These are phyloP conservation scores for Cystofilobasidium macerans DNA, from an alignment of 768 basidiomycete species.

Conservation along the genomic window DNA sequence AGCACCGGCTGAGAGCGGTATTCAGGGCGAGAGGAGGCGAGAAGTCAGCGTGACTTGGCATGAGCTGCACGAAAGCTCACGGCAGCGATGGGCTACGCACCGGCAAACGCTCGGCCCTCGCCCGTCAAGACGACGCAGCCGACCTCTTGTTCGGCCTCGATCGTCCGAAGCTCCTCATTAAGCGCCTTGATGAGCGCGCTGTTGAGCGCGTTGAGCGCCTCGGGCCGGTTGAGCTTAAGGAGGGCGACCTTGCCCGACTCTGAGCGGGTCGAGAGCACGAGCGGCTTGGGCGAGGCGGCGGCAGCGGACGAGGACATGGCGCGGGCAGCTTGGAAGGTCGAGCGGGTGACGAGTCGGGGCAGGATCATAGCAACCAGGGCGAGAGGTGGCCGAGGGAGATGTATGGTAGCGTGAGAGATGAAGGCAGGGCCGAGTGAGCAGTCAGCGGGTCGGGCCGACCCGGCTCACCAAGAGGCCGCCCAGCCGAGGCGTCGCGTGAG, in stretches of 20 bases:
- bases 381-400: background rate
- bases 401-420: too few species aligned
- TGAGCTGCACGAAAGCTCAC: background rate
- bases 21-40: background rate
- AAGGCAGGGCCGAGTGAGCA: too few species aligned
- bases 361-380: background rate
- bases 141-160: slow-evolving; percentile 58
- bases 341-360: background rate
- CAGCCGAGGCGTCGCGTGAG: too few species aligned
- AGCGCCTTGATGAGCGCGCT: slow-evolving; percentile 70
- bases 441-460: too few species aligned
- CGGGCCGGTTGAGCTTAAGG: slow-evolving; percentile 78
- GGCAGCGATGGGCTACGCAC: slow-evolving; percentile 42
- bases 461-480: too few species aligned
- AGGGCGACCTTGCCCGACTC: slow-evolving; percentile 40
- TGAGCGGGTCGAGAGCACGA: slow-evolving; percentile 20
- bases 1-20: slow-evolving; percentile 58
- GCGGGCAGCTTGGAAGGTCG: background rate
- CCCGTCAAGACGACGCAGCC: slow-evolving; percentile 88
- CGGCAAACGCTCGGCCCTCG: slow-evolving; percentile 74
- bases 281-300: background rate
- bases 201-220: slow-evolving; percentile 77
- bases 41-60: too few species aligned
- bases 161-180: slow-evolving; percentile 59
- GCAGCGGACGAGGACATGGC: background rate